phyloP scores from a whole-genome alignment of 2,329 filamentous ascomycete genomes.

The Alternaria sp. region DNA sequence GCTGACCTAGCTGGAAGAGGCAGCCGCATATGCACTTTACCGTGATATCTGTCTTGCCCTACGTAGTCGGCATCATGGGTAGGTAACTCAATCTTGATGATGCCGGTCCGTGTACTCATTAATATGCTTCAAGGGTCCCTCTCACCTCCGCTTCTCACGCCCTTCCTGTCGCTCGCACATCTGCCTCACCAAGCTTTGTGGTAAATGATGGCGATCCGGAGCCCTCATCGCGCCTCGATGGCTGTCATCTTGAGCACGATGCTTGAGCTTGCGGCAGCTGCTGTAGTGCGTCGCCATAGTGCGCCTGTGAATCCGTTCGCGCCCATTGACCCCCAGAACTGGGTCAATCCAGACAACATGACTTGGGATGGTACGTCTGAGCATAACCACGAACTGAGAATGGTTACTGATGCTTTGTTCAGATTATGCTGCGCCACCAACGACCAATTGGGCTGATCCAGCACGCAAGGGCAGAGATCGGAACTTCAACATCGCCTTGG shows the following conservation, averaged over 20 bases:
- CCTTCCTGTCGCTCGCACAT: not conserved
- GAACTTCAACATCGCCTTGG: slow-evolving; percentile 64
- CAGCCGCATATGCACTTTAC: not conserved
- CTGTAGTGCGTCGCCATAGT: slow-evolving; percentile 17
- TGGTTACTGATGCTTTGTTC: slow-evolving; percentile 20
- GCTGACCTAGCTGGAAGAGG: not conserved
- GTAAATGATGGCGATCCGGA: not conserved
- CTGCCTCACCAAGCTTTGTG: not conserved
- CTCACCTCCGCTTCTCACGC: not conserved
- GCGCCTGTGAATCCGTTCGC: slow-evolving; percentile 52
- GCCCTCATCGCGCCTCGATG: slow-evolving; percentile 7
- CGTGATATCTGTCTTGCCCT: not conserved
- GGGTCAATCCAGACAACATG: slow-evolving; percentile 63
- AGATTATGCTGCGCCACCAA: slow-evolving; percentile 55
- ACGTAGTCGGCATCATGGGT: not conserved
- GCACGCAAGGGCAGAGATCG: slow-evolving; percentile 53
- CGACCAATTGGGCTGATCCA: slow-evolving; percentile 58
- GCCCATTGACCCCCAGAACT: slow-evolving; percentile 59
- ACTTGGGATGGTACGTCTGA: slow-evolving; percentile 36
- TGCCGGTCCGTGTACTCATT: not conserved
- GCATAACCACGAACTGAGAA: slow-evolving; percentile 58
- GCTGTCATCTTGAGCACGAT: slow-evolving; percentile 23
- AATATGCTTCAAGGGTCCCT: not conserved
- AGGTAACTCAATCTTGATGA: not conserved
- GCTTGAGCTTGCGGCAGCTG: slow-evolving; percentile 22